Percentiles rank a stretch among this genome's conserved stretches.
These are phyloP conservation scores for Mortierella sp. DNA, from an alignment of 371 early-diverging fungal genomes.

Conservation along the genomic window DNA sequence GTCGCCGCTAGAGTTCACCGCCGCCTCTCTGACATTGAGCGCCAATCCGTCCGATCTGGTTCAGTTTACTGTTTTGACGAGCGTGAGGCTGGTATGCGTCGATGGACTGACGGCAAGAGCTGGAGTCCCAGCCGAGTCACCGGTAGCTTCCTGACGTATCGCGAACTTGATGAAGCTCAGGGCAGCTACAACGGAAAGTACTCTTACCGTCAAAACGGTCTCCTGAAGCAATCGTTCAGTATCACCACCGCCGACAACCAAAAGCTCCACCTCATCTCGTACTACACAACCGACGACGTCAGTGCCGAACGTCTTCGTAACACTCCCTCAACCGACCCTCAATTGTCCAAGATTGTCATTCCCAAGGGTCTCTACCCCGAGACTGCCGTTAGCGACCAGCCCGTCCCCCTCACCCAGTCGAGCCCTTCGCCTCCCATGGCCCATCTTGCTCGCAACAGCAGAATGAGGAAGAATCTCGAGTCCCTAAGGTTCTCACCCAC, in stretches of 20 bases:
- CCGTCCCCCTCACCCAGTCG: slow-evolving; percentile 21
- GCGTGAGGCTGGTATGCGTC: slow-evolving; percentile 88
- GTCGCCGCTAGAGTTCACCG: slow-evolving; percentile 79
- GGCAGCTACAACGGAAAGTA: slow-evolving; percentile 54
- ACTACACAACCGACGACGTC: slow-evolving; percentile 85
- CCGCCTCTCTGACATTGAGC: slow-evolving; percentile 84
- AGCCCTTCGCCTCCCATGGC: slow-evolving; percentile 61
- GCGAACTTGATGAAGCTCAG: slow-evolving; percentile 78
- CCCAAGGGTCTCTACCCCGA: slow-evolving; percentile 75
- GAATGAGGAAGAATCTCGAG: slow-evolving; percentile 33
- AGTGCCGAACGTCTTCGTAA: slow-evolving; percentile 60
- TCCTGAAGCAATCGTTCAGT: slow-evolving; percentile 90
- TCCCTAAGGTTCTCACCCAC: slow-evolving; percentile 24
- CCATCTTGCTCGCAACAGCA: slow-evolving; percentile 45
- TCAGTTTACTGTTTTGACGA: slow-evolving; percentile 93
- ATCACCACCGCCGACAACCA: slow-evolving; percentile 84
- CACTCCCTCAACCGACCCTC: slow-evolving; percentile 64
- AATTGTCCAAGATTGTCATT: slow-evolving; percentile 60
- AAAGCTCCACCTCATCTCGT: slow-evolving; percentile 89
- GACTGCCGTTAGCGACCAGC: slow-evolving; percentile 20
- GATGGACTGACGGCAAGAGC: slow-evolving; percentile 94
- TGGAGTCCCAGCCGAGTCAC: slow-evolving; percentile 90
- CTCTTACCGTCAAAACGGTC: slow-evolving; percentile 66
- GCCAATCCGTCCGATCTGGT: slow-evolving; percentile 85
- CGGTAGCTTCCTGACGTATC: slow-evolving; percentile 88